These are phyloP conservation scores for Leptomonas seymouri DNA, from an alignment of 208 protist species.

Conservation along the genomic window DNA sequence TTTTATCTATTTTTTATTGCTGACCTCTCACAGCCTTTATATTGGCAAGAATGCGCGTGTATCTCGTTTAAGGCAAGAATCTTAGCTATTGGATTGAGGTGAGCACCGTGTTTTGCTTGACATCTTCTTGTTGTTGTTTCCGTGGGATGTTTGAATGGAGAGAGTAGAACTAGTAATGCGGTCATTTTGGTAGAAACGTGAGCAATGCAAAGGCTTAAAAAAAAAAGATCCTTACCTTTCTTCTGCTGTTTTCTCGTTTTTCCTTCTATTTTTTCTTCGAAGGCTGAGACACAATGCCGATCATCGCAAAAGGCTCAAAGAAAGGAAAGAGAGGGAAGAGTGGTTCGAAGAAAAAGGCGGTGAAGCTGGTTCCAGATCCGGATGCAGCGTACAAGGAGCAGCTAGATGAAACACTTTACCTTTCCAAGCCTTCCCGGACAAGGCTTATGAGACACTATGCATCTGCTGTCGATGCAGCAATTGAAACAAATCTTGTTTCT, in stretches of 20 bases:
- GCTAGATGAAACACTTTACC: slow-evolving; percentile 51
- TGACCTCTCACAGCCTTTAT: slow-evolving; percentile 2
- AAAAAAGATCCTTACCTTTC: neutral
- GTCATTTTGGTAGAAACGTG: no score
- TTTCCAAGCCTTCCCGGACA: slow-evolving; percentile 33
- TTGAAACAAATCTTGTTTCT: slow-evolving; percentile 15
- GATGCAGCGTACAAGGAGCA: slow-evolving; percentile 45
- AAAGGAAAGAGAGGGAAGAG: slow-evolving; percentile 38
- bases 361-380: slow-evolving; percentile 38
- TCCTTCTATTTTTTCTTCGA: slow-evolving; percentile 13
- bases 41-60: slow-evolving; percentile 13
- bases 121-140: neutral
- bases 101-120: neutral
- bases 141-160: neutral
- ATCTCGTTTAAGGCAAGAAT: neutral
- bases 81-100: no score
- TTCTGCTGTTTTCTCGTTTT: neutral
- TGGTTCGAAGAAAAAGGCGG: slow-evolving; percentile 31
- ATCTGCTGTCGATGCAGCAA: slow-evolving; percentile 18
- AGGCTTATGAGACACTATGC: slow-evolving; percentile 13
- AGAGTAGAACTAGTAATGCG: no score
- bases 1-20: slow-evolving; percentile 9
- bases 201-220: no score
- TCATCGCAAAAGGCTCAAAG: slow-evolving; percentile 9
- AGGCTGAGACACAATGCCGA: slow-evolving; percentile 11